Percentiles rank a stretch among this genome's conserved stretches.
Conservation (phyloP, 129 eudicot species). For the Saussurea involucrata region DNA sequence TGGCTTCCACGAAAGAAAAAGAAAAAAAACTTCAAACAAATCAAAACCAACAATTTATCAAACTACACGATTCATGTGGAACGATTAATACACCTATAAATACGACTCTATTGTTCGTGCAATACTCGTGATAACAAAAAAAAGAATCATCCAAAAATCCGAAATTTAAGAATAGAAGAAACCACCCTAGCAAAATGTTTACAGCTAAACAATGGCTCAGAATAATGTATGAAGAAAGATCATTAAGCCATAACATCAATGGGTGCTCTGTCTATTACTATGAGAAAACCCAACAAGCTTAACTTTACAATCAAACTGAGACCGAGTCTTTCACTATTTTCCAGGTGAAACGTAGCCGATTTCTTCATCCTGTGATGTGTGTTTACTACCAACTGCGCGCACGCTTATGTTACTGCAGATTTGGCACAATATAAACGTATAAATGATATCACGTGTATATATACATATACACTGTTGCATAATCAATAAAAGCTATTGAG, state of each 20-base stretch:
- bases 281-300: background rate
- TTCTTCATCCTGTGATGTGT: background rate
- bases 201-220: background rate
- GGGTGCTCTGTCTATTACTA: slow-evolving; percentile 6
- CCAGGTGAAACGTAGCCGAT: slow-evolving; percentile 5
- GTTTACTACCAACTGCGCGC: slow-evolving; percentile 3
- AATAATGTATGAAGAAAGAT: slow-evolving; percentile 14
- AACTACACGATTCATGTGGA: background rate
- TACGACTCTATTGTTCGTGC: background rate
- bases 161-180: background rate
- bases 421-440: background rate
- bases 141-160: background rate
- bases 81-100: background rate
- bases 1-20: background rate
- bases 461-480: background rate
- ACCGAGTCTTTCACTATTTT: slow-evolving; percentile 5
- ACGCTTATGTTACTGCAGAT: slow-evolving; percentile 12
- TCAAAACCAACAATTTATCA: background rate
- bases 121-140: background rate
- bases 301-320: slow-evolving; percentile 24
- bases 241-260: slow-evolving; percentile 9
- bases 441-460: background rate
- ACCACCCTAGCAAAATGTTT: background rate
- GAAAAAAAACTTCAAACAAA: background rate
- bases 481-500: background rate